Evolutionary conservation across 2,329 filamentous ascomycete genomes (phyloP), one percentile per base, ranked within the genome.

Genomic region (Pseudopithomyces chartarum): DNA sequence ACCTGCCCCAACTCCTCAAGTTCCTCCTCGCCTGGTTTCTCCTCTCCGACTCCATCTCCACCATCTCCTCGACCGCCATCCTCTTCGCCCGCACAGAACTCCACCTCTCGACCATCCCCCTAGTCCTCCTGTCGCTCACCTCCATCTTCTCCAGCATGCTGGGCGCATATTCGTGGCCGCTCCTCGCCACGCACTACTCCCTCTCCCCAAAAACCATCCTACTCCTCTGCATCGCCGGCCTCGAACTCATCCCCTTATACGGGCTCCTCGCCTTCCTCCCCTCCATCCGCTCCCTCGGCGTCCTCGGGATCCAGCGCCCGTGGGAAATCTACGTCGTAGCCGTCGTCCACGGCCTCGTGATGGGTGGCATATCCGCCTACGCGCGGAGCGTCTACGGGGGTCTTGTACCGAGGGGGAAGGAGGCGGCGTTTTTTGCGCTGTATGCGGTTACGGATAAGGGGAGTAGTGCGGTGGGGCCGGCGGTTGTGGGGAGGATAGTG

Each of bases 401-500:
- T 69, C 84, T 97, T 55, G 95, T 98, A 50, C 94, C 94, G 0
- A 91, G 92, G 0, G 93, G 93, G 6, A 93, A 89, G 15, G 94
- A 98, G 77, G 92, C 93, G 0, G 92, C 93, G 0, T 97, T 98
- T 69, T 97, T 95, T 71, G 92, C 93, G 0, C 81, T 97, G 1
- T 97, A 97, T 72, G 93, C 94, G 39, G 96, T 97, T 57, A 97
- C 94, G 1, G 94, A 98, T 74, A 98, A 97, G 75, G 92, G 92
- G 0, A 95, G 90, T 19, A 95, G 90, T 69, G 84, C 96, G 2
- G 94, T 97, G 71, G 94, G 94, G 0, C 94, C 94, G 0, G 89
- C 91, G 0, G 91, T 98, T 65, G 93, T 97, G 0, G 94, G 92
- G 0, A 85, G 86, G 29, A 96, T 97, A 59, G 95, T 96, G 8